Evolutionary conservation across 768 basidiomycete species (phyloP).

Genomic region (Leccinum subgranulosum): DNA sequence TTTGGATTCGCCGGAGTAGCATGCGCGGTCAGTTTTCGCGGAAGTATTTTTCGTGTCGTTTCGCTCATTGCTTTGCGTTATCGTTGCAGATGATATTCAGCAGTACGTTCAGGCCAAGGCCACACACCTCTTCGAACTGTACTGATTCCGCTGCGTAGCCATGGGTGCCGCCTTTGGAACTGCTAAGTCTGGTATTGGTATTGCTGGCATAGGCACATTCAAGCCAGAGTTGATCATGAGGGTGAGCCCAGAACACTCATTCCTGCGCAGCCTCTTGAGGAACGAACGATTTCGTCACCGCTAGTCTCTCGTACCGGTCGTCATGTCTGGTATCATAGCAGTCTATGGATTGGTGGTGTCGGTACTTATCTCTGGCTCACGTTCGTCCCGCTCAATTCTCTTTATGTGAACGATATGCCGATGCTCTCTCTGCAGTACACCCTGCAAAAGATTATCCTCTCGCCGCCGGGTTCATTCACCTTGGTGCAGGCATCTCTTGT

Average conservation of each 20-base stretch:
- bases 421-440: constrained; percentile 44
- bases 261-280: not conserved
- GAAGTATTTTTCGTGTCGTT: not conserved
- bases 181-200: constrained; percentile 95
- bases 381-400: constrained; percentile 34
- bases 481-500: constrained; percentile 89
- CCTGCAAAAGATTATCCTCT: constrained; percentile 69
- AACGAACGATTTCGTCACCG: not conserved
- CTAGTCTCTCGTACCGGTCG: constrained; percentile 92
- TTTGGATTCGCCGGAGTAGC: constrained; percentile 98
- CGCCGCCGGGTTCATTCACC: constrained; percentile 86
- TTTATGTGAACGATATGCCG: constrained; percentile 4
- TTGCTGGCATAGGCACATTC: constrained; percentile 91
- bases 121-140: not conserved
- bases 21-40: constrained; percentile 64
- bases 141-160: constrained; percentile 43
- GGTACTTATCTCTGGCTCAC: constrained; percentile 78
- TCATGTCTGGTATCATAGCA: constrained; percentile 98
- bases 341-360: constrained; percentile 97
- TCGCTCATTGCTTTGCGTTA: constrained; percentile 9
- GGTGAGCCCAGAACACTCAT: constrained; percentile 38
- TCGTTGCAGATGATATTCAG: constrained; percentile 86
- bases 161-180: constrained; percentile 96
- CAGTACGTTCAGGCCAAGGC: constrained; percentile 56
- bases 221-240: constrained; percentile 98